Conservation (phyloP, 345 rosid species). For the Euclidium syriacum region DNA sequence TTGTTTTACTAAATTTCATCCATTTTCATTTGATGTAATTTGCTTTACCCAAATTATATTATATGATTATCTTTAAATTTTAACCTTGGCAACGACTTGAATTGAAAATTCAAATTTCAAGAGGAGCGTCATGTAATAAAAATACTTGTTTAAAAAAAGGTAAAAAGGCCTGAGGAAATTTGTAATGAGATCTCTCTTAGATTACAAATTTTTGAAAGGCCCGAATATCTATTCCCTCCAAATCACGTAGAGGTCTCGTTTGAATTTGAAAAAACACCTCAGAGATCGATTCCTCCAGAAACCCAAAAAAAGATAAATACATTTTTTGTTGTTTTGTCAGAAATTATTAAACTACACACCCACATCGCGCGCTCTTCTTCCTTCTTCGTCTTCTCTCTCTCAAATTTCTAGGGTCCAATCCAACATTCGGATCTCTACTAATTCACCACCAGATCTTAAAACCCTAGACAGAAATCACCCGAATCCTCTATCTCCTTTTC, state of each 20-base stretch:
- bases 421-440: not conserved
- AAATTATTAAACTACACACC: conserved; percentile 18
- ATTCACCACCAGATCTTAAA: conserved; percentile 12
- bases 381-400: not conserved
- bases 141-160: not conserved
- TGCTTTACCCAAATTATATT: no score
- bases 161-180: not conserved
- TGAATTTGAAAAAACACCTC: conserved; percentile 26
- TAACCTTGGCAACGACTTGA: not conserved
- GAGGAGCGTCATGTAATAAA: not conserved
- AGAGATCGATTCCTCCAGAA: not conserved
- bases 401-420: conserved; percentile 16
- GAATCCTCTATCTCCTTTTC: not conserved
- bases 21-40: no score
- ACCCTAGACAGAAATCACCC: not conserved
- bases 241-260: conserved; percentile 11
- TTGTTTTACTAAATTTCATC: no score
- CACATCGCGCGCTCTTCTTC: conserved; percentile 33
- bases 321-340: conserved; percentile 25
- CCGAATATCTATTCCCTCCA: conserved; percentile 33
- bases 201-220: not conserved
- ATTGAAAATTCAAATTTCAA: not conserved
- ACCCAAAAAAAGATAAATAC: not conserved
- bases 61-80: no score
- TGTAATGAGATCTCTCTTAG: not conserved